phyloP scores from a whole-genome alignment of 805 yeast genomes.

The Starmerella apis region DNA sequence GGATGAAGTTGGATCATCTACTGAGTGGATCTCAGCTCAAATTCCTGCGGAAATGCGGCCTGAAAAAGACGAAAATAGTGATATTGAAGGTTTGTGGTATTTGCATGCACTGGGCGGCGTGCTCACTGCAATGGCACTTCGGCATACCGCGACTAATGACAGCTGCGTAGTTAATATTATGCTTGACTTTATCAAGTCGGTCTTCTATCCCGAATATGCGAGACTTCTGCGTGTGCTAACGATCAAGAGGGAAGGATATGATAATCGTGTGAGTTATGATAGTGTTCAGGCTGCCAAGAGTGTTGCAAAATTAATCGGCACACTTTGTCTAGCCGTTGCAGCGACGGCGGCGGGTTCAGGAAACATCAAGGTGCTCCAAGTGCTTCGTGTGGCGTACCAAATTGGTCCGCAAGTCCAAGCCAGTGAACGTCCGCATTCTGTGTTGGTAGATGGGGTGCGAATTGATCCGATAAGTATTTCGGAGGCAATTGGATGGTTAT shows the following conservation, averaged over 20 bases:
- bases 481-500: conserved; percentile 76
- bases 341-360: conserved; percentile 87
- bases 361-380: conserved; percentile 63
- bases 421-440: conserved; percentile 1
- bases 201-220: conserved; percentile 36
- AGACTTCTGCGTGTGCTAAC: neutral
- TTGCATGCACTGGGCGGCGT: conserved; percentile 44
- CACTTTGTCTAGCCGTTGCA: conserved; percentile 54
- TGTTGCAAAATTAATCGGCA: conserved; percentile 18
- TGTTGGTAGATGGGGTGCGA: conserved; percentile 30
- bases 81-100: conserved; percentile 41
- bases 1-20: conserved; percentile 45
- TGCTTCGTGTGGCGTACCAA: conserved; percentile 51
- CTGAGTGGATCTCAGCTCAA: conserved; percentile 48
- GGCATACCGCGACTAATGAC: conserved; percentile 62
- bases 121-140: conserved; percentile 62
- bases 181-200: conserved; percentile 44
- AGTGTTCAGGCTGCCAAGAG: neutral
- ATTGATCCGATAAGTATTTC: conserved; percentile 71
- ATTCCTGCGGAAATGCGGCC: conserved; percentile 36
- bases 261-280: conserved; percentile 1
- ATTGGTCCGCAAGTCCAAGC: conserved; percentile 12
- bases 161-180: conserved; percentile 39
- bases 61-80: conserved; percentile 30
- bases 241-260: neutral